A percentile compares a stretch with the other conserved stretches of the same genome.
Evolutionary conservation across 768 basidiomycete genomes (phyloP).

Genomic region (Obba rivulosa): DNA sequence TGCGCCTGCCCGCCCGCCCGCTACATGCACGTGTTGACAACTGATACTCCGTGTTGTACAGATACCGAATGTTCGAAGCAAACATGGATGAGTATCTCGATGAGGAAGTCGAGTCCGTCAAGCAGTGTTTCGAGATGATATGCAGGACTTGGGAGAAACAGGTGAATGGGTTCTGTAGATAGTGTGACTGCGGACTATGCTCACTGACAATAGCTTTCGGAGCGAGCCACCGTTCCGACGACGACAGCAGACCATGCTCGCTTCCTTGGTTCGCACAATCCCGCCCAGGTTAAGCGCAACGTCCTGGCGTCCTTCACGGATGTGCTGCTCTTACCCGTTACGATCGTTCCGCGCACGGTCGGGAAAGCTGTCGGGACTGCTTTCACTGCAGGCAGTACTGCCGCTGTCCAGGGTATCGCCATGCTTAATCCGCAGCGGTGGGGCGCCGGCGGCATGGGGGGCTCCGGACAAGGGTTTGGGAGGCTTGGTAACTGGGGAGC

Average conservation of each 20-base stretch:
- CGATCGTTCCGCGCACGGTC: slow-evolving; percentile 81
- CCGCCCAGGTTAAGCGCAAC: slow-evolving; percentile 87
- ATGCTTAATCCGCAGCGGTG: slow-evolving; percentile 91
- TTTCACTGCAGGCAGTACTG: slow-evolving; percentile 63
- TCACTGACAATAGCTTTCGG: slow-evolving; percentile 15
- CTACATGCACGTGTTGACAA: neutral
- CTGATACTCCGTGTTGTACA: slow-evolving; percentile 29
- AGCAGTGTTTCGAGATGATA: slow-evolving; percentile 64
- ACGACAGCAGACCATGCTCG: slow-evolving; percentile 33
- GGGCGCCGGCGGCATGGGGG: slow-evolving; percentile 31
- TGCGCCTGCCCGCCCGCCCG: slow-evolving; percentile 30
- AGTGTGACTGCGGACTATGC: neutral
- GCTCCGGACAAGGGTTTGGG: neutral
- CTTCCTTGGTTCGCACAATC: slow-evolving; percentile 82
- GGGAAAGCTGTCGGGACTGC: slow-evolving; percentile 59
- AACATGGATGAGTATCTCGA: slow-evolving; percentile 98
- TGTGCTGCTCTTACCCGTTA: slow-evolving; percentile 86
- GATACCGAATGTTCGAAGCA: slow-evolving; percentile 91
- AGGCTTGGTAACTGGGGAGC: slow-evolving; percentile 2
- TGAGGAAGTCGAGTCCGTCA: slow-evolving; percentile 84
- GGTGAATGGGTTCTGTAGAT: too few relatives aligned
- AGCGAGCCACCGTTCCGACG: slow-evolving; percentile 16
- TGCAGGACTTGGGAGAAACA: slow-evolving; percentile 79
- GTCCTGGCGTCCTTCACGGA: slow-evolving; percentile 90
- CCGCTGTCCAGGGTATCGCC: slow-evolving; percentile 76